Conservation (phyloP, 2,329 filamentous ascomycete genomes). For the Neonectria neomacrospora region DNA sequence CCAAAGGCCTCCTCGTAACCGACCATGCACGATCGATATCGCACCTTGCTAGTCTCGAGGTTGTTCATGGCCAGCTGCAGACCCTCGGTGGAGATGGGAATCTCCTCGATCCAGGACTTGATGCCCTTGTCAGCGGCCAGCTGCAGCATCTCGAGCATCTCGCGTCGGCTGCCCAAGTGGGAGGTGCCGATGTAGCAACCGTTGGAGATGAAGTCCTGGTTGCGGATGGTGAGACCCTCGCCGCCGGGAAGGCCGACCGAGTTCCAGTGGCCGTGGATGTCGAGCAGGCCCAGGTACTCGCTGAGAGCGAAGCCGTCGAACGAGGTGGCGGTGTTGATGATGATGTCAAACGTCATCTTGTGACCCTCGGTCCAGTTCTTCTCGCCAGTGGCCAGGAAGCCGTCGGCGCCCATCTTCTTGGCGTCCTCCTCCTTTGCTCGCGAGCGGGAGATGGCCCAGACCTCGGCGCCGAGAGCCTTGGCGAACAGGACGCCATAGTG, state of each 20-base stretch:
- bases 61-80: constrained; percentile 75
- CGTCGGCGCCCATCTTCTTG: constrained; percentile 68
- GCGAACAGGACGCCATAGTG: constrained; percentile 78
- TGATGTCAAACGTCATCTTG: constrained; percentile 76
- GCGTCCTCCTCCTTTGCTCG: constrained; percentile 71
- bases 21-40: constrained; percentile 80
- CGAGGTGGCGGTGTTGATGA: constrained; percentile 78
- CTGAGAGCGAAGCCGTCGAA: constrained; percentile 74
- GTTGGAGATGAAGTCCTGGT: constrained; percentile 80
- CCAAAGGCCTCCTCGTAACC: constrained; percentile 77
- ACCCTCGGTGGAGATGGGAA: constrained; percentile 78
- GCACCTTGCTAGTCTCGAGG: constrained; percentile 76
- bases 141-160: constrained; percentile 78
- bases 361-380: constrained; percentile 67
- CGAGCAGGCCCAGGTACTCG: constrained; percentile 81
- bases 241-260: constrained; percentile 84
- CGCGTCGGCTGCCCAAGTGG: constrained; percentile 75
- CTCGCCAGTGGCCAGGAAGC: constrained; percentile 68
- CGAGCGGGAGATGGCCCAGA: constrained; percentile 70
- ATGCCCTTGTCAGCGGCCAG: constrained; percentile 76
- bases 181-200: constrained; percentile 78
- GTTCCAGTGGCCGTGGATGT: constrained; percentile 84
- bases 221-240: constrained; percentile 75
- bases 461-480: constrained; percentile 72
- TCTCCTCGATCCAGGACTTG: constrained; percentile 76